These are phyloP conservation scores for Baeospora myosura DNA, from an alignment of 1,284 basidiomycete genomes.

Conservation along the genomic window DNA sequence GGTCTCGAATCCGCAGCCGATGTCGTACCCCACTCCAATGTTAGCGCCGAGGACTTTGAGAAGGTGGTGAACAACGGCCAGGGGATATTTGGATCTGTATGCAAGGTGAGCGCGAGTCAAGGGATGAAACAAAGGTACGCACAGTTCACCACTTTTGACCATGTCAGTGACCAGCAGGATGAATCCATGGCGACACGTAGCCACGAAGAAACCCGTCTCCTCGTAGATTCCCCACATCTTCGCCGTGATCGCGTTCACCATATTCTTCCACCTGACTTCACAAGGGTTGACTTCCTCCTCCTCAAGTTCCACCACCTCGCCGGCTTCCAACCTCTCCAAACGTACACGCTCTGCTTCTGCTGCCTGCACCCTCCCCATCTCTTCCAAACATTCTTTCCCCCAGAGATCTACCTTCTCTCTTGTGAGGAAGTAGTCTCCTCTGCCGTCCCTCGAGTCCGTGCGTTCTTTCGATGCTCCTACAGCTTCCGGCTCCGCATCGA, in stretches of 20 bases:
- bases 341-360: constrained; percentile 7
- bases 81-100: constrained; percentile 7
- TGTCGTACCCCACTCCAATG: constrained; percentile 13
- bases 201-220: constrained; percentile 22
- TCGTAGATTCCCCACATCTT: constrained; percentile 20
- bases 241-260: constrained; percentile 6
- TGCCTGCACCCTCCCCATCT: no score
- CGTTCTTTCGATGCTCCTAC: constrained; percentile 8
- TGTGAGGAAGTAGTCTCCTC: constrained; percentile 15
- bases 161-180: constrained; percentile 20
- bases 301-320: not conserved
- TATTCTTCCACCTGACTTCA: not conserved
- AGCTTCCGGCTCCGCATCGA: constrained; percentile 6
- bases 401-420: constrained; percentile 14
- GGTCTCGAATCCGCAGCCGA: constrained; percentile 10
- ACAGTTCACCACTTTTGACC: constrained; percentile 24
- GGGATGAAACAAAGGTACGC: constrained; percentile 5
- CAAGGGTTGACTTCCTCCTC: not conserved
- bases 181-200: constrained; percentile 22
- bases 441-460: constrained; percentile 4
- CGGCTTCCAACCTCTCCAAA: not conserved
- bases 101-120: no score
- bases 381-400: no score
- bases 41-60: not conserved
- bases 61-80: constrained; percentile 6